Percentiles rank a stretch among this genome's conserved stretches.
Conservation (phyloP, 495 filamentous ascomycete genomes). For the Xylaria venustula region DNA sequence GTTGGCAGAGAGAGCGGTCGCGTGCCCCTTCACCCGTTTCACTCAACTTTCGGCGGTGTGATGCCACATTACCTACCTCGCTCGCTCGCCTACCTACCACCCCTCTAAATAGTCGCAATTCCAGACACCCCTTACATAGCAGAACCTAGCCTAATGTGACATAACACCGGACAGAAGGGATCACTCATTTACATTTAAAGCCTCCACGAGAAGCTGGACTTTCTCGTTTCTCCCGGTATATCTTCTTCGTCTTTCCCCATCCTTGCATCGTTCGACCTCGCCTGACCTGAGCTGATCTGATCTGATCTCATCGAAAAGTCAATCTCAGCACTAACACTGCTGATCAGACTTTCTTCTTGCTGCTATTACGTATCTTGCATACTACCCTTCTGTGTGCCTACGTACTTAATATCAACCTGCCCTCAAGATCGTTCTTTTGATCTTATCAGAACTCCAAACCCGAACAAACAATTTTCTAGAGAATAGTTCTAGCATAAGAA, state of each 20-base stretch:
- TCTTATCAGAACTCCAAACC: not conserved
- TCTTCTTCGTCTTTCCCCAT: not conserved
- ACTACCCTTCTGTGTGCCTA: not conserved
- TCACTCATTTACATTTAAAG: not conserved
- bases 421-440: not conserved
- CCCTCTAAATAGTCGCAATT: not conserved
- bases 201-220: no score
- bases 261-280: not conserved
- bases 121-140: not conserved
- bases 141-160: not conserved
- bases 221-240: conserved; percentile 1
- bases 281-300: conserved; percentile 4
- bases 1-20: not conserved
- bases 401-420: not conserved
- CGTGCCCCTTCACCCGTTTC: no score
- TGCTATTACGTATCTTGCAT: not conserved
- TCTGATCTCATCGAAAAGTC: not conserved
- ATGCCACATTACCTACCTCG: not conserved
- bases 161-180: not conserved
- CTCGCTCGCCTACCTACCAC: not conserved
- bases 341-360: not conserved
- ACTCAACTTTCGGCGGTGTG: not conserved
- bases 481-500: no score
- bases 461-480: not conserved
- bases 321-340: not conserved